A percentile compares a stretch with the other conserved stretches of the same genome.
Conservation (phyloP, 768 basidiomycete genomes). For the Polyporus arcularius region DNA sequence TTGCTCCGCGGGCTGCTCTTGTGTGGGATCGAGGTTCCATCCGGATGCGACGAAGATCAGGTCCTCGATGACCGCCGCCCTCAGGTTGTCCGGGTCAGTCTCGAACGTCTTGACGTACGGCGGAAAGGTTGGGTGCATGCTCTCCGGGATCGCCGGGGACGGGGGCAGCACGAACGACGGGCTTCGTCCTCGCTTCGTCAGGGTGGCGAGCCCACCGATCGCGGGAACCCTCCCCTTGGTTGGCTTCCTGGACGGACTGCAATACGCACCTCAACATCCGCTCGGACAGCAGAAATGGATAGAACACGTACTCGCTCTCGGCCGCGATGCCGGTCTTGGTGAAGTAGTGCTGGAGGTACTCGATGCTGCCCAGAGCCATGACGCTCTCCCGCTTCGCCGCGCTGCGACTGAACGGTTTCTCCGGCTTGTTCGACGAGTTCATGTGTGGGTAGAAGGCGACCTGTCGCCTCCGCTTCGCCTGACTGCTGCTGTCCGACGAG, state of each 20-base stretch:
- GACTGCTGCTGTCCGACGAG: not conserved
- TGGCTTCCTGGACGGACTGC: conserved; percentile 48
- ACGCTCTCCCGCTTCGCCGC: conserved; percentile 94
- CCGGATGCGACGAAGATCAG: conserved; percentile 60
- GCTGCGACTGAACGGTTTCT: conserved; percentile 86
- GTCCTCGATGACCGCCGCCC: conserved; percentile 78
- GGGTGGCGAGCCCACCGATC: conserved; percentile 53
- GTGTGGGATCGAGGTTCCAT: conserved; percentile 52
- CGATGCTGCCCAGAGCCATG: conserved; percentile 93
- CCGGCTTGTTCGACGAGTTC: conserved; percentile 67
- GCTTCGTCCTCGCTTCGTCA: conserved; percentile 42
- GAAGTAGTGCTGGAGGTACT: conserved; percentile 94
- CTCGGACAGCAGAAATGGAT: not conserved
- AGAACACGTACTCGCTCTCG: conserved; percentile 63
- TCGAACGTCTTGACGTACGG: conserved; percentile 66
- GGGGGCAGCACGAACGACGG: conserved; percentile 67
- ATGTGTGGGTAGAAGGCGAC: conserved; percentile 80
- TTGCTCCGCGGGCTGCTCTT: conserved; percentile 8
- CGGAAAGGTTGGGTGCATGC: conserved; percentile 45
- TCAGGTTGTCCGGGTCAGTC: conserved; percentile 74
- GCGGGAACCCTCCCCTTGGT: conserved; percentile 73
- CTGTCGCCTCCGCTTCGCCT: conserved; percentile 56
- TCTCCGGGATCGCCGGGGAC: conserved; percentile 58
- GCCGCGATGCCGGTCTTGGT: conserved; percentile 82
- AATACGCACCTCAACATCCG: conserved; percentile 16